A percentile compares a stretch with the other conserved stretches of the same genome.
phyloP scores from a whole-genome alignment of 495 filamentous ascomycete species.

The Sporormia fimetaria region DNA sequence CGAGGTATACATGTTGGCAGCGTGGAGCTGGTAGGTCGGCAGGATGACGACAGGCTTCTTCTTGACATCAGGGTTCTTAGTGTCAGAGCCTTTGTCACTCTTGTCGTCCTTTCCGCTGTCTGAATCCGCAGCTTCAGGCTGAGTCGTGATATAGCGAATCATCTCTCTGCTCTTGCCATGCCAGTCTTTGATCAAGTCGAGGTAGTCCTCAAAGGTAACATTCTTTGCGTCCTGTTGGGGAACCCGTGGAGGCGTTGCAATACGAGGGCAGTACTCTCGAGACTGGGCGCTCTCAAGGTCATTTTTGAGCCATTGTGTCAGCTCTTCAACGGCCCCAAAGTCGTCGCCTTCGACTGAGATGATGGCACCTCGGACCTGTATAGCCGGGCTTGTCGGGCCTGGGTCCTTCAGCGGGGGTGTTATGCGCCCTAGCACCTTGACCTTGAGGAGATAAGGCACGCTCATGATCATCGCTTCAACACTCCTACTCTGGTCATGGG shows the following conservation, averaged over 20 bases:
- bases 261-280: conserved; percentile 48
- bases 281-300: conserved; percentile 44
- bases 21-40: conserved; percentile 63
- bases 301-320: conserved; percentile 51
- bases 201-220: conserved; percentile 43
- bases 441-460: conserved; percentile 58
- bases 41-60: conserved; percentile 57
- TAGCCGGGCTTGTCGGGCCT: conserved; percentile 35
- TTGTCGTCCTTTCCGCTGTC: neutral
- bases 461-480: conserved; percentile 64
- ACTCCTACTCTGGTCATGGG: conserved; percentile 29
- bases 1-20: conserved; percentile 61
- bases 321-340: conserved; percentile 38
- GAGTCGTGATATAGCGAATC: conserved; percentile 46
- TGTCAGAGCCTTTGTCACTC: neutral
- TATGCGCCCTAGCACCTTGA: conserved; percentile 55
- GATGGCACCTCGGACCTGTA: conserved; percentile 55
- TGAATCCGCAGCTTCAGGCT: conserved; percentile 1
- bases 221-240: conserved; percentile 26
- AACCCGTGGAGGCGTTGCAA: conserved; percentile 42
- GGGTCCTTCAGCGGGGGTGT: conserved; percentile 50
- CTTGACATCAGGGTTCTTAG: neutral
- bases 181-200: conserved; percentile 61
- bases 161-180: conserved; percentile 59
- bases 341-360: conserved; percentile 74